Evolutionary conservation across 2,329 filamentous ascomycete genomes (phyloP), one percentile per base, ranked within the genome.

Genomic region (Amesomyces nigricolor): DNA sequence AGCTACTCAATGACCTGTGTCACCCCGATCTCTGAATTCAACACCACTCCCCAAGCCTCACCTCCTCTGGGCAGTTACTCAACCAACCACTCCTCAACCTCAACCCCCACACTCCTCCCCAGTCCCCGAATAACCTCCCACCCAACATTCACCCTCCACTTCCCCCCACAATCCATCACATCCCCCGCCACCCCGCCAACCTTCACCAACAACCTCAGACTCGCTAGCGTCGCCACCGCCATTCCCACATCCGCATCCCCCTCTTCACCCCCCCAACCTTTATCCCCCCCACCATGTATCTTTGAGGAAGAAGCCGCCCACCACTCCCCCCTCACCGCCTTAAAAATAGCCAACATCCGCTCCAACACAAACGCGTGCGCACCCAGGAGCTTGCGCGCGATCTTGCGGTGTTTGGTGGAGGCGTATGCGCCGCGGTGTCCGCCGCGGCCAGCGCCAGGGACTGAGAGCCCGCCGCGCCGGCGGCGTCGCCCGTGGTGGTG

Each of bases 321-420:
- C 80, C 80, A 83, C 67, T 83, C 81, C 17, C 65, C 68, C 14
- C 83, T 70, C 57, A 91, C 79, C 1, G 86, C 83, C 9, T 82
- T 79, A 61, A 90, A 87, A 22, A 94, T 89, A 7, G 89, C 87
- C 52, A 92, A 76, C 76, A 92, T 81, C 35, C 89, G 78, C 71
- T 94, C 89, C 13, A 92, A 73, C 5, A 88, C 79, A 64, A 94
- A 94, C 1, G 86, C 83, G 60, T 88, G 85, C 0, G 89, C 86
- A 9, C 87, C 87, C 4, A 94, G 79, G 2, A 92, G 75, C 69
- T 89, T 89, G 26, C 89, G 79, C 10, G 88, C 82, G 19, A 92
- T 89, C 70, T 88, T 88, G 53, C 86, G 79, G 63, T 85, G 81
- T 65, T 83, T 85, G 51, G 32, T 5, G 22, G 22, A 26, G 7